Evolutionary conservation across 208 protist genomes (phyloP), one percentile per base, ranked within the genome.

Genomic region (Leishmania tarentolae): DNA sequence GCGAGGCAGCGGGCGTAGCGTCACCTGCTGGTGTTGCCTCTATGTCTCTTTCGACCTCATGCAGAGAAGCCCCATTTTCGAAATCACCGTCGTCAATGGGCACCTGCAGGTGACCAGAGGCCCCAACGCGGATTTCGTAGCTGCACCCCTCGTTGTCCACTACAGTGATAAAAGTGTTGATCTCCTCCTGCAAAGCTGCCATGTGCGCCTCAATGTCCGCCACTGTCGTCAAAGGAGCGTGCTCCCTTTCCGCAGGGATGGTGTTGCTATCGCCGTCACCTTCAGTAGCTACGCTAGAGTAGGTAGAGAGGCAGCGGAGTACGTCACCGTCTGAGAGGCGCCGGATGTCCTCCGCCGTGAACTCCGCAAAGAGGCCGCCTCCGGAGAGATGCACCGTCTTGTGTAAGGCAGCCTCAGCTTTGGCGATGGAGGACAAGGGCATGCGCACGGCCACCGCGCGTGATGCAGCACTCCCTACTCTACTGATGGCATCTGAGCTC

Each of bases 101-200:
- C n/a, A 97, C 86, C 35, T 90, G 77, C 17, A 93, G 40, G 47
- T 82, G 85, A 24, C 92, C 91, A 3, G 86, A 72, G 1, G 87
- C 68, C 50, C 88, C 87, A 8, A 94, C 8, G 31, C 83, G 85
- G 73, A 97, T 95, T 4, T 87, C 80, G 79, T 97, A 97, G 72
- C 81, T 87, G 28, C 88, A 73, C 0, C 94, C 94, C 19, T 96
- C 92, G 69, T 91, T 84, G 84, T 97, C 94, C n/a, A 95, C 91
- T 0, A 88, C 94, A 0, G 92, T 97, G 68, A 97, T 95, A 69
- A 96, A 97, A 0, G 92, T 93, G 47, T 91, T 86, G 75, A 95
- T 95, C 40, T 90, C 88, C 1, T 70, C 42, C 63, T 91, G 89
- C 42, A 95, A 77, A 9, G 83, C 82, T 0, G 56, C 68, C 50